Conservation (phyloP, 2,329 filamentous ascomycete species). For the Cercospora citrullina region DNA sequence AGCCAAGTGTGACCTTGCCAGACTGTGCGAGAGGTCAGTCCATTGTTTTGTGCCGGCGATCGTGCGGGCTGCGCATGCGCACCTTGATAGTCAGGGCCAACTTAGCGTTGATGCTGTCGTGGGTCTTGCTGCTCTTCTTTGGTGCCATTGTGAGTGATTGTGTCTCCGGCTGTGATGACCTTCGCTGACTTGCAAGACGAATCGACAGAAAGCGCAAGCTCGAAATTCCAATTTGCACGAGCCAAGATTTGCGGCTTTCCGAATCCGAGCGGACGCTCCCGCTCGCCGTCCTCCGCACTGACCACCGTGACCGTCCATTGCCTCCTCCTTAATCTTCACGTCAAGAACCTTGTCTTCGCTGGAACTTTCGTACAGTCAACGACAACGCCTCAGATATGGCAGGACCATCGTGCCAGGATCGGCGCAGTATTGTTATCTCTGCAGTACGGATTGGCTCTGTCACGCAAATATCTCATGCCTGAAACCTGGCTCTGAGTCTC, state of each 20-base stretch:
- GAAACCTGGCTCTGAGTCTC: background rate
- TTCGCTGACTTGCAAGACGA: constrained; percentile 23
- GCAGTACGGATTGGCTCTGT: background rate
- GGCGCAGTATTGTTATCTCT: background rate
- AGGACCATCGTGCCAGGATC: background rate
- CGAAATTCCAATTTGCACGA: constrained; percentile 5
- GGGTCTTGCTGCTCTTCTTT: constrained; percentile 85
- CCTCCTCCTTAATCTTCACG: background rate
- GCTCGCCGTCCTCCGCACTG: background rate
- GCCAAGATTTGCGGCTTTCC: constrained; percentile 8
- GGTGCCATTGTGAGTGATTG: constrained; percentile 59
- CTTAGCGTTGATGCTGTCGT: constrained; percentile 74
- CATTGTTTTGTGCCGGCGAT: background rate
- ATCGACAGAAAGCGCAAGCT: background rate
- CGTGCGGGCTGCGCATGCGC: constrained; percentile 14
- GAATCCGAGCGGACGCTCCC: background rate
- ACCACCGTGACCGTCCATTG: background rate
- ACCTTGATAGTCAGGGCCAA: constrained; percentile 53
- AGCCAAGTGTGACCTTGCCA: constrained; percentile 75
- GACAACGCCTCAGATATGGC: background rate
- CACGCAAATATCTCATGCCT: background rate
- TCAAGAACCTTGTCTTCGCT: background rate
- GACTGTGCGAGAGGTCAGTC: constrained; percentile 39
- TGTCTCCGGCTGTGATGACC: constrained; percentile 26
- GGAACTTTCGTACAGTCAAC: background rate